Conservation (phyloP, 305 asterid species). For the Rubia peregrina region DNA sequence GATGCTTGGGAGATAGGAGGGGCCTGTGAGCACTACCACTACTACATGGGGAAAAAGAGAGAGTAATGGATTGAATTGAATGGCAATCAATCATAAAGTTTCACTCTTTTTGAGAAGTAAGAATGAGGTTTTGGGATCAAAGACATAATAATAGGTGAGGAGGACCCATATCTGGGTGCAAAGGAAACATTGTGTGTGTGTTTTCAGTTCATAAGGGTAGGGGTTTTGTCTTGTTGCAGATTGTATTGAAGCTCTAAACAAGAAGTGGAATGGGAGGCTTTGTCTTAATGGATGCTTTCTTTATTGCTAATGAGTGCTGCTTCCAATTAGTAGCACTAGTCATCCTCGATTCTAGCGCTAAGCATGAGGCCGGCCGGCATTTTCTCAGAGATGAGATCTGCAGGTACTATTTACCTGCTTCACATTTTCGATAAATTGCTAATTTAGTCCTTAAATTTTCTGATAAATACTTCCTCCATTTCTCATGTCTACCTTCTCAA, state of each 20-base stretch:
- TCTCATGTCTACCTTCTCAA: no score
- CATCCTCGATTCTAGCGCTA: slow-evolving; percentile 13
- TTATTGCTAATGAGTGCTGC: slow-evolving; percentile 5
- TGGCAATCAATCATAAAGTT: slow-evolving; percentile 18
- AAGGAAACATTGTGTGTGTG: slow-evolving; percentile 20
- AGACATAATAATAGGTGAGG: slow-evolving; percentile 38
- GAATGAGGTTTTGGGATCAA: slow-evolving; percentile 25
- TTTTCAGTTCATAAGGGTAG: slow-evolving; percentile 20
- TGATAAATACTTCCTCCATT: no score
- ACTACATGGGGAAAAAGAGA: slow-evolving; percentile 9
- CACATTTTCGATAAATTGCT: not conserved
- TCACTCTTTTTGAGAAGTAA: slow-evolving; percentile 4
- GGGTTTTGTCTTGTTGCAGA: slow-evolving; percentile 21
- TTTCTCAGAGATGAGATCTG: not conserved
- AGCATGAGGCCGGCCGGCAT: slow-evolving; percentile 23
- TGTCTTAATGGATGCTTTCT: not conserved
- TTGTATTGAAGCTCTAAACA: slow-evolving; percentile 16
- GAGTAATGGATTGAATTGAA: slow-evolving; percentile 15
- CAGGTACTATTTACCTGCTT: slow-evolving; percentile 6
- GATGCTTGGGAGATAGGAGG: not conserved
- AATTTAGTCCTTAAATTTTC: not conserved
- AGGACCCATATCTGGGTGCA: slow-evolving; percentile 31
- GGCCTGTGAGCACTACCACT: not conserved
- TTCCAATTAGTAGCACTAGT: not conserved
- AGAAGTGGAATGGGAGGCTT: not conserved